Evolutionary conservation across 2,329 filamentous ascomycete species (phyloP).

Genomic region (Aspergillus fumigatiaffinis): DNA sequence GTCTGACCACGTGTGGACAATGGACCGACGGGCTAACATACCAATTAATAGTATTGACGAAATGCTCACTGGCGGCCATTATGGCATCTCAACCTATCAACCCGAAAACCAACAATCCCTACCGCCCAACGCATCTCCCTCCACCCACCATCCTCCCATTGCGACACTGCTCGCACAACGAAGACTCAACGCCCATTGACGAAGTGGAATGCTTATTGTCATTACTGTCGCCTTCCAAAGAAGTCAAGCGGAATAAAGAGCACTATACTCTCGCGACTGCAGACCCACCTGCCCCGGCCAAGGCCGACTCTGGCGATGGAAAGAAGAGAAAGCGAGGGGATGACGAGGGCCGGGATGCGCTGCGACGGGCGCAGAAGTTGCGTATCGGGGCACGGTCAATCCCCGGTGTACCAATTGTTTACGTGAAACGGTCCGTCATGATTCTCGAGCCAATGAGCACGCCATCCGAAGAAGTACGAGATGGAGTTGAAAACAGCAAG

Average conservation of each 20-base stretch:
- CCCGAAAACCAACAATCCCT: constrained; percentile 36
- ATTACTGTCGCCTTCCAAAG: constrained; percentile 36
- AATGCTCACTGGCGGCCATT: constrained; percentile 49
- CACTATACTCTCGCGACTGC: constrained; percentile 46
- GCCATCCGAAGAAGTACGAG: constrained; percentile 39
- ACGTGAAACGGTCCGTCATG: constrained; percentile 51
- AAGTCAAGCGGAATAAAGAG: constrained; percentile 45
- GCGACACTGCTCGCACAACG: constrained; percentile 46
- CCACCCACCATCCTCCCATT: constrained; percentile 43
- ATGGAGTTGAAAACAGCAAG: constrained; percentile 45
- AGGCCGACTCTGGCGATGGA: constrained; percentile 19
- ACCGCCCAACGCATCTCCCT: constrained; percentile 42
- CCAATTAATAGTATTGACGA: constrained; percentile 66
- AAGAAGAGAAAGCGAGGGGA: constrained; percentile 33
- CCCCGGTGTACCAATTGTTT: constrained; percentile 48
- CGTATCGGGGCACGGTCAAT: constrained; percentile 40
- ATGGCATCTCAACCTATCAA: constrained; percentile 38
- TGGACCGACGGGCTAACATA: constrained; percentile 5
- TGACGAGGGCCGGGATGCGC: constrained; percentile 30
- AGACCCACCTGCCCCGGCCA: constrained; percentile 30
- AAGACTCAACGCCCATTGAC: constrained; percentile 39
- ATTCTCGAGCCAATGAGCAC: constrained; percentile 47
- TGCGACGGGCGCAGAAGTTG: constrained; percentile 31
- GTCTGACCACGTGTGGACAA: background rate
- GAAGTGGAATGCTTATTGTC: constrained; percentile 44